These are phyloP conservation scores for Funneliformis caledonium DNA, from an alignment of 371 early-diverging fungal genomes.

Conservation along the genomic window DNA sequence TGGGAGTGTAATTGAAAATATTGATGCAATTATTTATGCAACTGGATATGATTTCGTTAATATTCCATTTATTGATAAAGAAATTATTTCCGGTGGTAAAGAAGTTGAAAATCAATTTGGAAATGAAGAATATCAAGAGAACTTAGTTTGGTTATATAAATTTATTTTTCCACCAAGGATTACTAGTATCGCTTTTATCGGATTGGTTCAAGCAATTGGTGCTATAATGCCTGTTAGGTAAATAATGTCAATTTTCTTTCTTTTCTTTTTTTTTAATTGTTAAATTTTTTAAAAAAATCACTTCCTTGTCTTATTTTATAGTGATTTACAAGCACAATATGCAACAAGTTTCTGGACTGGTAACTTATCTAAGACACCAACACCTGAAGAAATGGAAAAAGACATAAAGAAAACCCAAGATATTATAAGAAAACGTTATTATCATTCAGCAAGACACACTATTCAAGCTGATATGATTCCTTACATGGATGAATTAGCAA, in stretches of 20 bases:
- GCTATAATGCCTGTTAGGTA: conserved; percentile 15
- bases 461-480: background rate
- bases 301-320: background rate
- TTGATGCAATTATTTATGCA: conserved; percentile 67
- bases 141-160: conserved; percentile 48
- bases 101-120: conserved; percentile 44
- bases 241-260: too few species aligned
- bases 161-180: conserved; percentile 52
- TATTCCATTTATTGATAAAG: conserved; percentile 56
- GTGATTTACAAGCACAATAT: conserved; percentile 39
- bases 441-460: conserved; percentile 36
- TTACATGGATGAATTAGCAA: conserved; percentile 14
- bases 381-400: conserved; percentile 10
- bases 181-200: conserved; percentile 56
- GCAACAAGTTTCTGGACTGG: conserved; percentile 26
- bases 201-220: conserved; percentile 48
- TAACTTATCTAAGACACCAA: conserved; percentile 4
- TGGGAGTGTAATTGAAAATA: conserved; percentile 52
- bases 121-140: conserved; percentile 39
- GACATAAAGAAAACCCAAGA: background rate
- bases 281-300: too few species aligned
- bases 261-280: too few species aligned
- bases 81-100: conserved; percentile 49
- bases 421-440: background rate
- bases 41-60: conserved; percentile 63